Conservation (phyloP, 129 eudicot genomes). For the Silybum marianum region DNA sequence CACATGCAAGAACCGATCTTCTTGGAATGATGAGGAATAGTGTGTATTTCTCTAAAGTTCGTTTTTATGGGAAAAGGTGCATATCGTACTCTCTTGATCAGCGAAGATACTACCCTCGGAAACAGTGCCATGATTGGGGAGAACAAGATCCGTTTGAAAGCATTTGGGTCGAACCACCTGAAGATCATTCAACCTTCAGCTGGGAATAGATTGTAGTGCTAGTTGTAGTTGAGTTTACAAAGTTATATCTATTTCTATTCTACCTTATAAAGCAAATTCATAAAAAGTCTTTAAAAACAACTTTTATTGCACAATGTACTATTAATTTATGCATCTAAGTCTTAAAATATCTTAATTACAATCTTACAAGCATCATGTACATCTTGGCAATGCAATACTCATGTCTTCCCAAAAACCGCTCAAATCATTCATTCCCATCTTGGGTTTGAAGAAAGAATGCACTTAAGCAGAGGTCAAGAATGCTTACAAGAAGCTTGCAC, state of each 20-base stretch:
- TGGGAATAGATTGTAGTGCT: constrained; percentile 30
- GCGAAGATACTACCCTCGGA: constrained; percentile 73
- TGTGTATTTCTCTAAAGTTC: constrained; percentile 80
- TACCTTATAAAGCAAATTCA: no score
- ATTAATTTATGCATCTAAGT: no score
- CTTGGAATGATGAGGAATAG: constrained; percentile 82
- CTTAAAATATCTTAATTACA: no score
- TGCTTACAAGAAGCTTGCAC: constrained; percentile 94
- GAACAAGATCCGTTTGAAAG: constrained; percentile 88
- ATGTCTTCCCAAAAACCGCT: no score
- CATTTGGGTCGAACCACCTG: constrained; percentile 91
- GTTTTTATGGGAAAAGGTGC: constrained; percentile 80
- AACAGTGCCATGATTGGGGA: constrained; percentile 93
- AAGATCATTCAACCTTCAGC: constrained; percentile 53
- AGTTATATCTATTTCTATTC: constrained; percentile 23
- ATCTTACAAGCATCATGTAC: no score
- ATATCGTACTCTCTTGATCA: constrained; percentile 74
- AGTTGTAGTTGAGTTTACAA: constrained; percentile 13
- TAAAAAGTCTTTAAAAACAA: no score
- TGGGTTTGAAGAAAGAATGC: constrained; percentile 85
- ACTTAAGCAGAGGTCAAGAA: constrained; percentile 53
- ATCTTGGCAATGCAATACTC: no score
- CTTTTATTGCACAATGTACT: no score
- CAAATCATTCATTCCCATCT: no score
- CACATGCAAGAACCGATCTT: constrained; percentile 77